phyloP scores from a whole-genome alignment of 2,329 filamentous ascomycete genomes.

The Triangularia verruculosa region DNA sequence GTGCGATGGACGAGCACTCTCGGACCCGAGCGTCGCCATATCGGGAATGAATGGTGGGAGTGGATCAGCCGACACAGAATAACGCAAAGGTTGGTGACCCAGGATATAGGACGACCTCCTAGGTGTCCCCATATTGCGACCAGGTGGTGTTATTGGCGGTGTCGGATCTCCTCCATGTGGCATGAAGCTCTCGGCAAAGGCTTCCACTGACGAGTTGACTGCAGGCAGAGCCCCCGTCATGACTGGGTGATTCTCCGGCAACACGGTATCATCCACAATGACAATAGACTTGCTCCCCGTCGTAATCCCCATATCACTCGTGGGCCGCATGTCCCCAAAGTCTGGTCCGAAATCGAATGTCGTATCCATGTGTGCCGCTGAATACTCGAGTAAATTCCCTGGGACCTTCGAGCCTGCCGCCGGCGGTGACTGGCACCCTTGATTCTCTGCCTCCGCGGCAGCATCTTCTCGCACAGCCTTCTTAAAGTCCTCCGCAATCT shows the following conservation, averaged over 20 bases:
- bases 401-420: constrained; percentile 28
- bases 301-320: constrained; percentile 61
- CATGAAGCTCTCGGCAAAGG: constrained; percentile 52
- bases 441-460: constrained; percentile 40
- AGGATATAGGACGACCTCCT: constrained; percentile 55
- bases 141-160: constrained; percentile 60
- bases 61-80: constrained; percentile 38
- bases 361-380: constrained; percentile 44
- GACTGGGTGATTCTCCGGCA: constrained; percentile 46
- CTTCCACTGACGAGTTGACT: constrained; percentile 48
- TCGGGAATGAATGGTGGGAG: constrained; percentile 50
- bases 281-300: constrained; percentile 86
- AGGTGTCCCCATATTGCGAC: constrained; percentile 43
- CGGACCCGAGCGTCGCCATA: constrained; percentile 38
- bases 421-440: constrained; percentile 28
- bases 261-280: constrained; percentile 68
- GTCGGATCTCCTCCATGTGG: constrained; percentile 52
- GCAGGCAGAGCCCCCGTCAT: constrained; percentile 50
- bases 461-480: constrained; percentile 67
- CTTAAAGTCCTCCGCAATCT: constrained; percentile 75
- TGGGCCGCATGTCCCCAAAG: constrained; percentile 39
- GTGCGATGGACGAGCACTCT: constrained; percentile 31
- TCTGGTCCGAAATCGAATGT: constrained; percentile 36
- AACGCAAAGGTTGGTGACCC: constrained; percentile 43
- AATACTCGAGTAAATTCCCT: constrained; percentile 39